phyloP scores from a whole-genome alignment of 2,329 filamentous ascomycete genomes.

The Thelonectria rubi region DNA sequence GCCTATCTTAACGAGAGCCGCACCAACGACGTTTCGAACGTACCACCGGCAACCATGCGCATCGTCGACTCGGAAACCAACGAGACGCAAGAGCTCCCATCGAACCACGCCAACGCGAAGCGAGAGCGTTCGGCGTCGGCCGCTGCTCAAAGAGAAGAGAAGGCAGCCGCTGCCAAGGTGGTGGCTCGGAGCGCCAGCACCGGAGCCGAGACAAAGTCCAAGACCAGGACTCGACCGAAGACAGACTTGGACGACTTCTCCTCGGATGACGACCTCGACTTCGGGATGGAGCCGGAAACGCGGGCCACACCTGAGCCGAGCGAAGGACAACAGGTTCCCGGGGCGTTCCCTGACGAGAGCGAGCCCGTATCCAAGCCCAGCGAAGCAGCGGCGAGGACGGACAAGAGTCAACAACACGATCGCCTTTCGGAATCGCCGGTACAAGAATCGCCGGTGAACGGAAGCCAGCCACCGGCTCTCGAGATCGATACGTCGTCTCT shows the following conservation, averaged over 20 bases:
- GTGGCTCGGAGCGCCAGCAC: conserved; percentile 43
- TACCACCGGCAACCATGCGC: conserved; percentile 66
- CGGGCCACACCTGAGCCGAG: conserved; percentile 30
- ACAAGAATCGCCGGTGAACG: conserved; percentile 56
- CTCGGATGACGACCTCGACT: conserved; percentile 58
- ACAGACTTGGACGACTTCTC: conserved; percentile 78
- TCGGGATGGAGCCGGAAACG: conserved; percentile 40
- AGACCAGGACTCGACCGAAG: conserved; percentile 64
- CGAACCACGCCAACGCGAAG: conserved; percentile 44
- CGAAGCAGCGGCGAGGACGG: conserved; percentile 45
- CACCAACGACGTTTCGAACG: conserved; percentile 63
- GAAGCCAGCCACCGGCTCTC: conserved; percentile 70
- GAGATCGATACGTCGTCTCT: conserved; percentile 77
- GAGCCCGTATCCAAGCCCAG: conserved; percentile 45
- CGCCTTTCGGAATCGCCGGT: conserved; percentile 74
- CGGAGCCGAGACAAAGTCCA: conserved; percentile 61
- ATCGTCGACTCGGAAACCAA: conserved; percentile 64
- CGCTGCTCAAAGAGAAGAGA: conserved; percentile 51
- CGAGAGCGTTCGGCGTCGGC: conserved; percentile 48
- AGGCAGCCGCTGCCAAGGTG: conserved; percentile 37
- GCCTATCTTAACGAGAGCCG: conserved; percentile 55
- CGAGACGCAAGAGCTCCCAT: conserved; percentile 51
- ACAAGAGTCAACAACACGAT: conserved; percentile 47
- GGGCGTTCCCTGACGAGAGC: conserved; percentile 53
- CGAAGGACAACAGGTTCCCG: conserved; percentile 48